Evolutionary conservation across 2,329 filamentous ascomycete genomes (phyloP).

Genomic region (Aspergillus sojae): DNA sequence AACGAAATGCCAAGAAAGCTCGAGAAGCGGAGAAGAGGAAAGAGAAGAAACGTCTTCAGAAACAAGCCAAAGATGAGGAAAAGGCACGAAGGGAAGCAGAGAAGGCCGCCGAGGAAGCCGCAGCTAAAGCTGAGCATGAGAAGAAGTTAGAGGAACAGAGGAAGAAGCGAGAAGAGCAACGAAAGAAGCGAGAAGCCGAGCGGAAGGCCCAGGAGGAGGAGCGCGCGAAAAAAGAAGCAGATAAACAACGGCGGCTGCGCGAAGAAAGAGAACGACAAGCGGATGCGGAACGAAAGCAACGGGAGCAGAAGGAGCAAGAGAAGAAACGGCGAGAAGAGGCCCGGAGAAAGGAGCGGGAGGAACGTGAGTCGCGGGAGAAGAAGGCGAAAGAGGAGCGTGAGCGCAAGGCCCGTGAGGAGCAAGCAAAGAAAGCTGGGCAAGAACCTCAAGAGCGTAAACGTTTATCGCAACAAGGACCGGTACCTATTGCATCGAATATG

Average conservation of each 20-base stretch:
- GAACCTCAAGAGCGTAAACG: slow-evolving; percentile 45
- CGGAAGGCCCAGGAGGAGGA: slow-evolving; percentile 91
- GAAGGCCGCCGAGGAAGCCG: slow-evolving; percentile 83
- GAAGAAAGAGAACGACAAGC: slow-evolving; percentile 86
- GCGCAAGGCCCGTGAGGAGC: slow-evolving; percentile 49
- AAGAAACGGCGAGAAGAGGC: slow-evolving; percentile 72
- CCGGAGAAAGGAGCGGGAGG: slow-evolving; percentile 77
- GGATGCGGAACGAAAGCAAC: slow-evolving; percentile 80
- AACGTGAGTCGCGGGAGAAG: slow-evolving; percentile 63
- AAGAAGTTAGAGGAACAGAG: slow-evolving; percentile 79
- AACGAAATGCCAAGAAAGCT: slow-evolving; percentile 88
- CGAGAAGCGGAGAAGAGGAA: slow-evolving; percentile 95
- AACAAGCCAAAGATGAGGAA: slow-evolving; percentile 86
- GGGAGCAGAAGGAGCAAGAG: slow-evolving; percentile 77
- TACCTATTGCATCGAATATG: slow-evolving; percentile 57
- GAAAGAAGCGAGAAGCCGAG: slow-evolving; percentile 87
- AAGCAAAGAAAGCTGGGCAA: slow-evolving; percentile 48
- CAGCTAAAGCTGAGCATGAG: slow-evolving; percentile 73
- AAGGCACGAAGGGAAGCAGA: slow-evolving; percentile 85
- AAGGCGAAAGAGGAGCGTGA: slow-evolving; percentile 67
- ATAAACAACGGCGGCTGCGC: slow-evolving; percentile 74
- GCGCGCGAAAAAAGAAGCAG: slow-evolving; percentile 78
- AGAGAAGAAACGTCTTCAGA: slow-evolving; percentile 88
- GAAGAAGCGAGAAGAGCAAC: slow-evolving; percentile 82
- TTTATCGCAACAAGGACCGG: slow-evolving; percentile 61